Percentiles rank a stretch among this genome's conserved stretches.
These are phyloP conservation scores for Tetrahymena thermophila DNA, from an alignment of 73 alveolate genomes.

Conservation along the genomic window DNA sequence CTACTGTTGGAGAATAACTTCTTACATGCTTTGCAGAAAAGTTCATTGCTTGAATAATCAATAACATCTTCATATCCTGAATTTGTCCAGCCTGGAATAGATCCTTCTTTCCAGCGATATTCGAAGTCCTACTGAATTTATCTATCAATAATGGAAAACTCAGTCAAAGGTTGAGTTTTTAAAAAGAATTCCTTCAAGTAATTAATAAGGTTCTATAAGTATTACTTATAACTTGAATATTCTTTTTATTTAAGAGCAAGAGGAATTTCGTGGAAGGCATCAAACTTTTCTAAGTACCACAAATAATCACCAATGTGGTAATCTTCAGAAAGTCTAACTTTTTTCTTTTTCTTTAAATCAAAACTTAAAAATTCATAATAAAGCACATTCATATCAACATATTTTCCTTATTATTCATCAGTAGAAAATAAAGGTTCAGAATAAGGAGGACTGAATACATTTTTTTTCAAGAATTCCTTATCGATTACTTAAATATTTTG, in stretches of 20 bases:
- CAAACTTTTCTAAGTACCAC: conserved; percentile 66
- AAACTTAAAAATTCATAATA: conserved; percentile 43
- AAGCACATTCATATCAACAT: conserved; percentile 56
- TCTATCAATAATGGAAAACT: conserved; percentile 38
- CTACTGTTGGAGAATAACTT: conserved; percentile 81
- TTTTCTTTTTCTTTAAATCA: conserved; percentile 48
- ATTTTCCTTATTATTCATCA: conserved; percentile 72
- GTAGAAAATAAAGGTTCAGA: conserved; percentile 50
- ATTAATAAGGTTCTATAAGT: conserved; percentile 42
- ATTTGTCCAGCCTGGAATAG: conserved; percentile 52
- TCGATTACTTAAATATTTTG: conserved; percentile 36
- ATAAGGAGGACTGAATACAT: conserved; percentile 19
- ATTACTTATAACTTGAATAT: conserved; percentile 39
- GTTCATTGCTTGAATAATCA: conserved; percentile 14
- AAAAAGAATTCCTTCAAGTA: conserved; percentile 52
- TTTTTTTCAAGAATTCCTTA: conserved; percentile 49
- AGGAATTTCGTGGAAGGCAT: conserved; percentile 66
- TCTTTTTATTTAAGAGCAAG: conserved; percentile 39
- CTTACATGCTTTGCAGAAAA: conserved; percentile 67
- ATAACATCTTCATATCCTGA: conserved; percentile 29
- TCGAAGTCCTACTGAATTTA: conserved; percentile 35
- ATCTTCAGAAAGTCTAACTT: conserved; percentile 37
- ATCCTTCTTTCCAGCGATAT: conserved; percentile 57
- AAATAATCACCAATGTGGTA: conserved; percentile 62
- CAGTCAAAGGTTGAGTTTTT: conserved; percentile 59